Conservation (phyloP, 225 moss, liverwort and hornwort genomes). For the Anthoceros angustus region DNA sequence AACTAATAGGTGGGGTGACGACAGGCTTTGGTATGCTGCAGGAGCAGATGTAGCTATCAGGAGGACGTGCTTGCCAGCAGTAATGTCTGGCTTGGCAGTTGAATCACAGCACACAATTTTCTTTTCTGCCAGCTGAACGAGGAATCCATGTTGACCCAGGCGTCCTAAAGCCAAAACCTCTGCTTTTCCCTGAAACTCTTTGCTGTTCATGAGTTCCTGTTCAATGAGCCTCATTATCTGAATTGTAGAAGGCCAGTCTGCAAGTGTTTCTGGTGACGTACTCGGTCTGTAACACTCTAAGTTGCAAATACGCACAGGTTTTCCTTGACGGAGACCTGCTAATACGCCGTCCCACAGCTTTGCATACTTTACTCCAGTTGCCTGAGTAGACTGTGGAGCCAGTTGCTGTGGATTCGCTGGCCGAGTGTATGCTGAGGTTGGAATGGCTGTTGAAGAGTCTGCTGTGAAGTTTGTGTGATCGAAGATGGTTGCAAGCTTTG, state of each 20-base stretch:
- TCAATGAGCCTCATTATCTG: constrained; percentile 97
- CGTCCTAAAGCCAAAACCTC: constrained; percentile 87
- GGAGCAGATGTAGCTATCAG: constrained; percentile 81
- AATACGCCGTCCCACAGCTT: constrained; percentile 94
- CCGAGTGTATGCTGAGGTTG: background rate
- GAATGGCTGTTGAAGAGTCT: background rate
- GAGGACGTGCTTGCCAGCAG: constrained; percentile 90
- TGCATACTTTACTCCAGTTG: constrained; percentile 42
- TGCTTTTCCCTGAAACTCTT: constrained; percentile 85
- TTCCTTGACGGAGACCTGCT: constrained; percentile 81
- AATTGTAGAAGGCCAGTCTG: constrained; percentile 90
- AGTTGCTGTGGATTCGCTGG: background rate
- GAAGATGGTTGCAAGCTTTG: too few relatives aligned
- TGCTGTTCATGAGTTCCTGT: constrained; percentile 50
- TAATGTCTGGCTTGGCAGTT: constrained; percentile 84
- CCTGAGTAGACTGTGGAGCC: background rate
- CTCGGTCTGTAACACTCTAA: constrained; percentile 33
- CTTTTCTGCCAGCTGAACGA: constrained; percentile 87
- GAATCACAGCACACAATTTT: constrained; percentile 99
- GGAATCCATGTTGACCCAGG: constrained; percentile 68
- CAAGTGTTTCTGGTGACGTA: constrained; percentile 41
- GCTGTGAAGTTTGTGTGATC: background rate
- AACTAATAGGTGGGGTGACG: too few relatives aligned
- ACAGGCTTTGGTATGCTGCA: too few relatives aligned
- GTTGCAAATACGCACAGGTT: constrained; percentile 81